A percentile compares a stretch with the other conserved stretches of the same genome.
These are phyloP conservation scores for Prunus armeniaca DNA, from an alignment of 306 rosid species.

Conservation along the genomic window DNA sequence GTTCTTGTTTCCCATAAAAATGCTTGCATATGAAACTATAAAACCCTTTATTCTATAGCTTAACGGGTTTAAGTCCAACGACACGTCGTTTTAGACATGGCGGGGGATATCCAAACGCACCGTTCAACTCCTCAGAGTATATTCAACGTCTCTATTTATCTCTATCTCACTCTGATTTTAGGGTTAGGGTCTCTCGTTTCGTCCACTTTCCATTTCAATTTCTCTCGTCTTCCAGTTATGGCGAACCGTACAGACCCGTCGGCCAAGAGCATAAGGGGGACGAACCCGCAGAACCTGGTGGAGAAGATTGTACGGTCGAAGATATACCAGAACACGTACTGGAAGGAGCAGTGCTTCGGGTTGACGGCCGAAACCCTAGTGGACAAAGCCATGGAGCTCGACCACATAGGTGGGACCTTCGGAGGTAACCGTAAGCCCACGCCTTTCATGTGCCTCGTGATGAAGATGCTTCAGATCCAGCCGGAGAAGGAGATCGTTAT, in stretches of 20 bases:
- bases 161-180: background rate
- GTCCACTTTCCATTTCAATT: background rate
- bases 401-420: conserved; percentile 86
- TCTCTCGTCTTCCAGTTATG: conserved; percentile 29
- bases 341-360: conserved; percentile 99
- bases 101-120: background rate
- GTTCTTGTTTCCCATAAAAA: no score
- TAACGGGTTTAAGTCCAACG: background rate
- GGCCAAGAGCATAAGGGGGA: conserved; percentile 94
- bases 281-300: conserved; percentile 91
- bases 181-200: conserved; percentile 13
- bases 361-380: conserved; percentile 93
- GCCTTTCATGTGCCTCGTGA: conserved; percentile 93
- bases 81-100: background rate
- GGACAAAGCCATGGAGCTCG: conserved; percentile 98
- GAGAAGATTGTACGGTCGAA: conserved; percentile 94
- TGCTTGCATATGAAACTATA: no score
- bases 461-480: conserved; percentile 99
- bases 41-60: no score
- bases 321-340: conserved; percentile 85
- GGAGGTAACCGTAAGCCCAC: conserved; percentile 96
- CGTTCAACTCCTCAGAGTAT: background rate
- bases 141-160: background rate
- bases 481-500: conserved; percentile 98
- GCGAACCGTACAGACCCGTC: conserved; percentile 97